phyloP scores from a whole-genome alignment of 2,329 filamentous ascomycete species.

The Curvularia hawaiiensis region DNA sequence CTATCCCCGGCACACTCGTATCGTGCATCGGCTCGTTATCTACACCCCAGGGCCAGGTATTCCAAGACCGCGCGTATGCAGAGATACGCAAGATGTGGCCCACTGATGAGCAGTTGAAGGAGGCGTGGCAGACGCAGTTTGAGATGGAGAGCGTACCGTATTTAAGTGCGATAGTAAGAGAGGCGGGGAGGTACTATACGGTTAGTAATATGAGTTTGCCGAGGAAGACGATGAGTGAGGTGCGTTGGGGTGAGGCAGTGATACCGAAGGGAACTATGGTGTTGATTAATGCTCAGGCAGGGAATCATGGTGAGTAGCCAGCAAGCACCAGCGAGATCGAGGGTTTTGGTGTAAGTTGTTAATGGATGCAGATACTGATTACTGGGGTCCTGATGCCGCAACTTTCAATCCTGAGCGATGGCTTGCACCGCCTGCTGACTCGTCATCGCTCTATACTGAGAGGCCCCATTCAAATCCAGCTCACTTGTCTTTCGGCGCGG shows the following conservation, averaged over 20 bases:
- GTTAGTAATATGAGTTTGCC: conserved; percentile 60
- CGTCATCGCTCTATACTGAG: conserved; percentile 6
- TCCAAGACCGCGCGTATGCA: conserved; percentile 59
- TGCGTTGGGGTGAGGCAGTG: conserved; percentile 58
- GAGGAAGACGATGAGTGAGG: conserved; percentile 56
- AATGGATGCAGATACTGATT: conserved; percentile 54
- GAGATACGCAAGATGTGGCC: conserved; percentile 58
- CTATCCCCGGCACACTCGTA: conserved; percentile 60
- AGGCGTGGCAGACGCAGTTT: conserved; percentile 55
- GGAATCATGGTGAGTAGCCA: conserved; percentile 53
- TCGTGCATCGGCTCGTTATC: conserved; percentile 57
- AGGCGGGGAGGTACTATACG: conserved; percentile 60
- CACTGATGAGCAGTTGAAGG: conserved; percentile 41
- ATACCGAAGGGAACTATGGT: conserved; percentile 61
- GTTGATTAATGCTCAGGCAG: conserved; percentile 61
- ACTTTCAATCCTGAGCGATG: conserved; percentile 58
- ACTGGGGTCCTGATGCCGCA: conserved; percentile 54
- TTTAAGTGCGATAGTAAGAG: conserved; percentile 56
- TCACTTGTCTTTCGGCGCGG: conserved; percentile 60
- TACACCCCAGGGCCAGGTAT: conserved; percentile 55
- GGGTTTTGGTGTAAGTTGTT: conserved; percentile 21
- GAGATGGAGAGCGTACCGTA: conserved; percentile 58
- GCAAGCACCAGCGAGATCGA: conserved; percentile 21
- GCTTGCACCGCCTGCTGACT: conserved; percentile 37
- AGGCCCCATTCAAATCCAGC: conserved; percentile 32